Evolutionary conservation across 768 basidiomycete genomes (phyloP).

Genomic region (Amanita exitialis): DNA sequence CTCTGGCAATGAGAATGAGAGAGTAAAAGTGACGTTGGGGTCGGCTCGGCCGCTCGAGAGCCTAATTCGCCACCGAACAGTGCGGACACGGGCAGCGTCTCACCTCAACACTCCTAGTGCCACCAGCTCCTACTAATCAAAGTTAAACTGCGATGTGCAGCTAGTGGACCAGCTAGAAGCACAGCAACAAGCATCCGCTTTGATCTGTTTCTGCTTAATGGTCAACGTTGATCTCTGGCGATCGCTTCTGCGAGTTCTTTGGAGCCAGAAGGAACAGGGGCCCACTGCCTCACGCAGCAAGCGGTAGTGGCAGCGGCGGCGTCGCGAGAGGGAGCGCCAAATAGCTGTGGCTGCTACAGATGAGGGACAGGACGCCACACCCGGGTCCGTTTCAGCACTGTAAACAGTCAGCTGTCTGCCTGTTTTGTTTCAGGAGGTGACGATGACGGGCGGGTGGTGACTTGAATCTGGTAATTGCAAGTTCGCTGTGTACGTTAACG

Average conservation of each 20-base stretch:
- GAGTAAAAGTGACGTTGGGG: no score
- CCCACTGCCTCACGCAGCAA: no score
- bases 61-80: no score
- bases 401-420: background rate
- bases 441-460: background rate
- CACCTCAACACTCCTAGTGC: no score
- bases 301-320: background rate
- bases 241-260: background rate
- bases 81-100: no score
- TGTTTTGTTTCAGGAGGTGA: background rate
- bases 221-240: background rate
- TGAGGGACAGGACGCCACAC: background rate
- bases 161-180: background rate
- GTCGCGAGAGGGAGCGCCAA: background rate
- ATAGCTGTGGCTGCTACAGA: background rate
- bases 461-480: background rate
- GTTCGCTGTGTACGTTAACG: no score
- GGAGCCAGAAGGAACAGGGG: no score
- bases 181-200: background rate
- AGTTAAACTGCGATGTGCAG: background rate
- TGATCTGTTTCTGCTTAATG: background rate
- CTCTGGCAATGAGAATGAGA: no score
- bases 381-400: background rate
- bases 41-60: no score
- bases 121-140: background rate